These are phyloP conservation scores for Penicillium argentinense DNA, from an alignment of 495 filamentous ascomycete genomes.

Conservation along the genomic window DNA sequence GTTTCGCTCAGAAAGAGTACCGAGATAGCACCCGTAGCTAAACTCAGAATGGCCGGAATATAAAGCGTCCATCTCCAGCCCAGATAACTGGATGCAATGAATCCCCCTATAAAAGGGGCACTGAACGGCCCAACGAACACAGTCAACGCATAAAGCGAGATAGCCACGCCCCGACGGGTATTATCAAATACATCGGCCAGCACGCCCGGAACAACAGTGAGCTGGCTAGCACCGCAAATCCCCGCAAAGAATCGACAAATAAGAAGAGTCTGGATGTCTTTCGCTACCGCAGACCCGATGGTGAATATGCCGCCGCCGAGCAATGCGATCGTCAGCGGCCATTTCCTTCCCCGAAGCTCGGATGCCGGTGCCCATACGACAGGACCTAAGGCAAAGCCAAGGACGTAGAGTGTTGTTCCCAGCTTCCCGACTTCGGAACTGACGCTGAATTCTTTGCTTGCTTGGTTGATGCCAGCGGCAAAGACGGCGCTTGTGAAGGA, in stretches of 20 bases:
- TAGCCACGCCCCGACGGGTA: constrained; percentile 45
- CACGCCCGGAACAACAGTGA: constrained; percentile 50
- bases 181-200: constrained; percentile 55
- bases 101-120: constrained; percentile 51
- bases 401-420: constrained; percentile 54
- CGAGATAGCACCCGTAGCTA: constrained; percentile 25
- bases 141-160: constrained; percentile 50
- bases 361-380: constrained; percentile 67
- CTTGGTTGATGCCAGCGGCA: constrained; percentile 44
- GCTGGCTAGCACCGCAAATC: constrained; percentile 48
- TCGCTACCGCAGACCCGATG: constrained; percentile 55
- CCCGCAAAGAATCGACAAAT: constrained; percentile 53
- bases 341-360: constrained; percentile 69
- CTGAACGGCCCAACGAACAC: constrained; percentile 50
- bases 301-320: constrained; percentile 55
- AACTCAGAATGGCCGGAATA: constrained; percentile 40
- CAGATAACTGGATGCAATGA: constrained; percentile 35
- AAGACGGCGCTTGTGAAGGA: constrained; percentile 57
- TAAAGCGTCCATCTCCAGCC: constrained; percentile 53
- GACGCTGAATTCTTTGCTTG: constrained; percentile 48
- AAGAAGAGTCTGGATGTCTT: constrained; percentile 56
- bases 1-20: constrained; percentile 36
- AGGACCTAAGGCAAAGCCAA: constrained; percentile 56
- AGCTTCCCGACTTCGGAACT: constrained; percentile 49
- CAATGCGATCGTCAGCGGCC: constrained; percentile 53